Evolutionary conservation across 768 basidiomycete genomes (phyloP).

Genomic region (Macrolepiota albuminosa): DNA sequence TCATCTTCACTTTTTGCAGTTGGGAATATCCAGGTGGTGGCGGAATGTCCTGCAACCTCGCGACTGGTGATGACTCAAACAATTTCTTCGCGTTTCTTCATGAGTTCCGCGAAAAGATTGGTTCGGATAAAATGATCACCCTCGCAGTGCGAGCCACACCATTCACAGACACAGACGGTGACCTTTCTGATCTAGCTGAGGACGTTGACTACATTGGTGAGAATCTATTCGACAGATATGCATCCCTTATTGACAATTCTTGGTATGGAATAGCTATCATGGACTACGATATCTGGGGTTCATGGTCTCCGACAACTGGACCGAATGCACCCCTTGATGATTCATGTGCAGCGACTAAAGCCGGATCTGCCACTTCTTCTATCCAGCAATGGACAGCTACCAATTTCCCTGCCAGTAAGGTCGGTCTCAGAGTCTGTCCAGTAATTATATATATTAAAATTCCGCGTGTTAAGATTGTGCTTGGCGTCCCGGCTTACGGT

Average conservation of each 20-base stretch:
- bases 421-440: background rate
- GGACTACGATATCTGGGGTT: conserved; percentile 57
- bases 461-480: conserved; percentile 42
- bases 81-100: conserved; percentile 79
- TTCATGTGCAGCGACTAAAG: conserved; percentile 55
- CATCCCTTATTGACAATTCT: background rate
- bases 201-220: conserved; percentile 49
- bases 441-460: background rate
- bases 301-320: conserved; percentile 46
- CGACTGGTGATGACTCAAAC: conserved; percentile 54
- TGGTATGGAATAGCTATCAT: conserved; percentile 39
- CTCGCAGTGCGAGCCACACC: conserved; percentile 40
- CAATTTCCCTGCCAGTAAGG: conserved; percentile 59
- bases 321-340: conserved; percentile 84
- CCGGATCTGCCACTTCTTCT: conserved; percentile 70
- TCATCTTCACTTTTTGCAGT: conserved; percentile 19
- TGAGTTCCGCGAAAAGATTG: conserved; percentile 51
- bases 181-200: conserved; percentile 69
- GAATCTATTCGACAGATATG: conserved; percentile 4
- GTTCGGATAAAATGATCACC: conserved; percentile 51
- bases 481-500: conserved; percentile 80
- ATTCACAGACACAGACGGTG: conserved; percentile 46
- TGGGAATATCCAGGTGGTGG: conserved; percentile 80
- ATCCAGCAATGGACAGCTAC: conserved; percentile 70
- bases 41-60: conserved; percentile 69